phyloP scores from a whole-genome alignment of 345 rosid species.

The Salix arbutifolia region DNA sequence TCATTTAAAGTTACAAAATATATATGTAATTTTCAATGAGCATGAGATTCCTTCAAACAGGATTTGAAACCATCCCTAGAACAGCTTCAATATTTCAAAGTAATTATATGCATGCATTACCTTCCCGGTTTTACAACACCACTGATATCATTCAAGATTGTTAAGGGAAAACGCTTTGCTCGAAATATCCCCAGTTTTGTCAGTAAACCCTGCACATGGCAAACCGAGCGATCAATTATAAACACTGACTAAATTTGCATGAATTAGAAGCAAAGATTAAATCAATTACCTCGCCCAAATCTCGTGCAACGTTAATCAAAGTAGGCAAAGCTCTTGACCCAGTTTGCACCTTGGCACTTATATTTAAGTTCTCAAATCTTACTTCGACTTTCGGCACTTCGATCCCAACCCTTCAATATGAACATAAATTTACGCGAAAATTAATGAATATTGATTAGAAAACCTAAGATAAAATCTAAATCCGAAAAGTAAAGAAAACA shows the following conservation, averaged over 20 bases:
- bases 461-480: background rate
- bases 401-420: constrained; percentile 53
- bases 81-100: background rate
- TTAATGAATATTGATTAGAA: too few relatives aligned
- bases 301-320: constrained; percentile 58
- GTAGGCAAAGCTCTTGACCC: constrained; percentile 88
- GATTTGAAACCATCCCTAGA: background rate
- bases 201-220: constrained; percentile 36
- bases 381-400: constrained; percentile 73
- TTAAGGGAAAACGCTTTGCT: constrained; percentile 41
- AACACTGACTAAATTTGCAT: background rate
- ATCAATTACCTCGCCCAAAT: constrained; percentile 51
- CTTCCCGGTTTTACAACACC: constrained; percentile 75
- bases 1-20: background rate
- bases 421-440: background rate
- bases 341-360: constrained; percentile 56
- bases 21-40: background rate
- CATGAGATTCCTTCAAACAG: background rate
- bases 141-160: constrained; percentile 56
- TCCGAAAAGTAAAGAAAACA: too few relatives aligned
- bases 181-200: constrained; percentile 41
- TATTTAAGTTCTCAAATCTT: constrained; percentile 58
- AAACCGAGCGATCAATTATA: background rate
- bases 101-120: constrained; percentile 23
- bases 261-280: background rate